phyloP scores from a whole-genome alignment of 73 alveolate genomes.

The Paramecium sonneborni region DNA sequence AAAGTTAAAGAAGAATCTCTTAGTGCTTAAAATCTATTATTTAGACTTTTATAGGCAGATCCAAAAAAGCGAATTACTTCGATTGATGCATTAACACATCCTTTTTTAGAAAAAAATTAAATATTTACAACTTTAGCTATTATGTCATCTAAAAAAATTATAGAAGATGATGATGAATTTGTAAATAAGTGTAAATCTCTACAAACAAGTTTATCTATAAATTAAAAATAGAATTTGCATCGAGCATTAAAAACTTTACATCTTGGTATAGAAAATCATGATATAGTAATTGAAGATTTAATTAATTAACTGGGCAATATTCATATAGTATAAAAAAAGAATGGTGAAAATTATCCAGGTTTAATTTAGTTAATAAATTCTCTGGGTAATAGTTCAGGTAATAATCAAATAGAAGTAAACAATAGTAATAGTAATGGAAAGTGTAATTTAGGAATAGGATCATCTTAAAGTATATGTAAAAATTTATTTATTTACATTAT shows the following conservation, averaged over 20 bases:
- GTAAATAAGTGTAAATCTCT: background rate
- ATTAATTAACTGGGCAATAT: constrained; percentile 8
- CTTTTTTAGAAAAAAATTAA: constrained; percentile 71
- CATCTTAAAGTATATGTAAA: background rate
- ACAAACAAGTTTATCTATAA: background rate
- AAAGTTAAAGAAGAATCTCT: background rate
- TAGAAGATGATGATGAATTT: background rate
- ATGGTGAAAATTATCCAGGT: constrained; percentile 17
- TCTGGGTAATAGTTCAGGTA: background rate
- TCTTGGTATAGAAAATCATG: background rate
- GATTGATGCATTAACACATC: constrained; percentile 86
- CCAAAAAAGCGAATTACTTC: constrained; percentile 70
- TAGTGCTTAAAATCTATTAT: constrained; percentile 6
- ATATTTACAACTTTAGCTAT: background rate
- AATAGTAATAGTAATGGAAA: background rate
- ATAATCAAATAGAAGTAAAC: background rate
- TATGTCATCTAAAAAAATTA: background rate
- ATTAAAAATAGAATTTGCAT: background rate
- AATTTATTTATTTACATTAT: background rate
- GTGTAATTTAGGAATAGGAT: constrained; percentile 5
- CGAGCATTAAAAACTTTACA: background rate
- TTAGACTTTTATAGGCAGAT: background rate
- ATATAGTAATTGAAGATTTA: constrained; percentile 18
- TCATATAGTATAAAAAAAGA: background rate
- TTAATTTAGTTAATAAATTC: constrained; percentile 8